A percentile compares a stretch with the other conserved stretches of the same genome.
Conservation (phyloP, 345 rosid species). For the Brassica incana region DNA sequence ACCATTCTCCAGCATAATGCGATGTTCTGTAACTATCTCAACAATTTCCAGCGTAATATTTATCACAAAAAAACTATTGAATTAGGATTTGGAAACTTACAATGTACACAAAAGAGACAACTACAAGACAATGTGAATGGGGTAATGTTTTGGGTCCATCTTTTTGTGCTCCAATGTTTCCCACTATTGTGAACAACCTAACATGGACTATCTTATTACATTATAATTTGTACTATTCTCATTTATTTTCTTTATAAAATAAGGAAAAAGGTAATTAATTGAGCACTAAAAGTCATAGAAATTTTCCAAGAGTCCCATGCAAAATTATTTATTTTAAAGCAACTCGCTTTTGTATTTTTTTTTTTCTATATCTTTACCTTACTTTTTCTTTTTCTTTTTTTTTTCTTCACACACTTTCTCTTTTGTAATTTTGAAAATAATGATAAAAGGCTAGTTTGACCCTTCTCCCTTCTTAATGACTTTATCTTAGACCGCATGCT, state of each 20-base stretch:
- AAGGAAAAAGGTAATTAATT: slow-evolving; percentile 18
- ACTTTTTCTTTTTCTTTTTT: background rate
- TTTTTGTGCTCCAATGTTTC: slow-evolving; percentile 43
- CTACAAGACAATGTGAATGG: slow-evolving; percentile 39
- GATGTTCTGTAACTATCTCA: slow-evolving; percentile 1
- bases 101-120: slow-evolving; percentile 31
- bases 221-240: slow-evolving; percentile 33
- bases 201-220: slow-evolving; percentile 35
- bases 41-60: background rate
- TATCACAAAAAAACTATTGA: background rate
- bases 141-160: slow-evolving; percentile 38
- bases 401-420: slow-evolving; percentile 19
- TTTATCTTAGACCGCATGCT: slow-evolving; percentile 45
- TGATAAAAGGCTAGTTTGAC: slow-evolving; percentile 49
- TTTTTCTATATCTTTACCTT: slow-evolving; percentile 15
- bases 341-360: slow-evolving; percentile 31
- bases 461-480: slow-evolving; percentile 41
- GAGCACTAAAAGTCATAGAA: slow-evolving; percentile 25
- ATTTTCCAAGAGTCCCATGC: slow-evolving; percentile 39
- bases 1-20: background rate
- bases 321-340: slow-evolving; percentile 29
- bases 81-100: slow-evolving; percentile 10
- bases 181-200: slow-evolving; percentile 44
- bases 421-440: slow-evolving; percentile 27
- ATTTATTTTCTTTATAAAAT: slow-evolving; percentile 30